Base-by-base conservation (phyloP, 345 rosid genomes). In the Viola odorata region DNA sequence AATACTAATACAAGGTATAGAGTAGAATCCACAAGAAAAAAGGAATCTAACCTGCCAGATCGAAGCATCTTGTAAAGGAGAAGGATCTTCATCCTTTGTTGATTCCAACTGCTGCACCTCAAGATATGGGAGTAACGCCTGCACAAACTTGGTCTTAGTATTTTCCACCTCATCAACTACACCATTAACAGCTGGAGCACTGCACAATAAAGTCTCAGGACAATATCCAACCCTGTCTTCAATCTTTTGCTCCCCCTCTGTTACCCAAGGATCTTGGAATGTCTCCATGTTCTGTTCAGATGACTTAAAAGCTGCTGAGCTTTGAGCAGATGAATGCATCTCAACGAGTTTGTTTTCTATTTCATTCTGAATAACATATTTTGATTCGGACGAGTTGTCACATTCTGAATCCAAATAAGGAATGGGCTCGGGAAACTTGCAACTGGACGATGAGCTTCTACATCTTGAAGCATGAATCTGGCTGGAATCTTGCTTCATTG, bases 21-120 rank as follows among this genome's bases (percentile, higher is more conserved):
- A 23, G 32, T 23, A 23, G 32, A 23, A 23, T 23, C 32, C 32
- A 23, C 32, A 23, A 23, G 32, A 23, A 23, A 44, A 40, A 45
- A 60, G 59, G n/a, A n/a, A 73, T 38, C 68, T 40, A 48, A 81
- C 85, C 85, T 81, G 73, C 55, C 13, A 23, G 64, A 55, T 39
- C 13, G 57, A 67, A 62, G 64, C 11, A 41, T 66, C 59, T 7
- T 23, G 15, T 17, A 58, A 45, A 44, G 12, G 37, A 49, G 60
- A 64, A 71, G 47, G 40, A 41, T 50, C 7, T 11, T 69, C 62
- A 49, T 47, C 64, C 53, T 64, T 54, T 13, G 49, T 6, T 41
- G 47, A 8, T 57, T 62, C 68, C 6, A 59, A 39, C 40, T 54
- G 66, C 52, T 53, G 67, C 49, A 68, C 49, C 64, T 59, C 65